phyloP scores from a whole-genome alignment of 495 filamentous ascomycete species.

The Cercophora samala region DNA sequence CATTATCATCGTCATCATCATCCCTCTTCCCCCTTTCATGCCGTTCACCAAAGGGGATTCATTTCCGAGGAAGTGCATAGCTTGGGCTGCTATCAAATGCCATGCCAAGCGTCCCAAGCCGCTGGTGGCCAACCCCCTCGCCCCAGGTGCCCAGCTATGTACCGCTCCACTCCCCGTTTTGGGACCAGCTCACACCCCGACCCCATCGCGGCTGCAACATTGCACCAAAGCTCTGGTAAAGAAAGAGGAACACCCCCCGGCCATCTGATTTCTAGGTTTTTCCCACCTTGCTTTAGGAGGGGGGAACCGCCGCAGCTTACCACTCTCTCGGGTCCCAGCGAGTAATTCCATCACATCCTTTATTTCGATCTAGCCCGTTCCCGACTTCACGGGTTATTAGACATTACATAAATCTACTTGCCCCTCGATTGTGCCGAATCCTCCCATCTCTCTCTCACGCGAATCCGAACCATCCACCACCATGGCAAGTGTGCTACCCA shows the following conservation, averaged over 20 bases:
- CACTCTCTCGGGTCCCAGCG: slow-evolving; percentile 5
- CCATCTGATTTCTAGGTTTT: not conserved
- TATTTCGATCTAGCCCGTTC: not conserved
- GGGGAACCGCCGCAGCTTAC: not conserved
- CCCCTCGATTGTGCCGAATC: no score
- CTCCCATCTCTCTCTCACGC: not conserved
- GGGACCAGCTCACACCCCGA: not conserved
- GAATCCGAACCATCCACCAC: no score
- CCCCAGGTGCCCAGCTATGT: not conserved
- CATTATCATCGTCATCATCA: not conserved
- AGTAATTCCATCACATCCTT: not conserved
- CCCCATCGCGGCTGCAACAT: not conserved
- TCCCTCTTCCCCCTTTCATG: no score
- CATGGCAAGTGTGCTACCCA: not conserved
- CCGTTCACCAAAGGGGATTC: no score
- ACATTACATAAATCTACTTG: no score
- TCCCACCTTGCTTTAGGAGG: not conserved
- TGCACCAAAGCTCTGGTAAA: not conserved
- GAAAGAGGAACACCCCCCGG: not conserved
- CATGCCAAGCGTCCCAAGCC: not conserved
- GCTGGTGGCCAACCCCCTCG: not conserved
- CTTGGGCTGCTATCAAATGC: not conserved
- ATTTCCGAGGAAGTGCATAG: not conserved
- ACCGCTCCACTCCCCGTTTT: not conserved
- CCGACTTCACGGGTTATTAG: not conserved